phyloP scores from a whole-genome alignment of 495 filamentous ascomycete genomes.

The Pseudevernia furfuracea region DNA sequence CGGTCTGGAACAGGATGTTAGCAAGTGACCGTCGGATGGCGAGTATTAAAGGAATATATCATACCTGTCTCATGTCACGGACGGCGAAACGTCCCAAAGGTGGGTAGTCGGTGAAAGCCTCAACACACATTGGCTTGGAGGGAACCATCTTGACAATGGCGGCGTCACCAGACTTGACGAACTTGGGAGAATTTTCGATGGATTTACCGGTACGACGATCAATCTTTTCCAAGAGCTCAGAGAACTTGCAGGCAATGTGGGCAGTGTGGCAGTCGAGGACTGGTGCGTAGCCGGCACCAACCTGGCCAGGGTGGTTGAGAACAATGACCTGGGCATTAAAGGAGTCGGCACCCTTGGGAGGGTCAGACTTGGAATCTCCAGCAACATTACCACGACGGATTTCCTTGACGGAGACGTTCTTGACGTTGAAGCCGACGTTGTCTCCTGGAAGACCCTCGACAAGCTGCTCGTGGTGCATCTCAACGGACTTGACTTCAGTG shows the following conservation, averaged over 20 bases:
- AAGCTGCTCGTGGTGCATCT: conserved; percentile 99
- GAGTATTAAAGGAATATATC: conserved; percentile 4
- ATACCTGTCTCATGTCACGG: conserved; percentile 51
- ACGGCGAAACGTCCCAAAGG: conserved; percentile 98
- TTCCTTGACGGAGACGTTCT: conserved; percentile 99
- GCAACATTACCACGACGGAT: conserved; percentile 99
- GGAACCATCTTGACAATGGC: conserved; percentile 99
- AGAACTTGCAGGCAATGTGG: conserved; percentile 99
- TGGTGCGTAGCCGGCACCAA: conserved; percentile 96
- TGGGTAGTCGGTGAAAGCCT: conserved; percentile 99
- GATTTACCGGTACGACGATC: conserved; percentile 99
- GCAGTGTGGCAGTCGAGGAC: conserved; percentile 99
- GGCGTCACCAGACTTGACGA: conserved; percentile 99
- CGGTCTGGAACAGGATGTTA: conserved; percentile 67
- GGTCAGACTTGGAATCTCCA: conserved; percentile 99
- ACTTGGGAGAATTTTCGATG: conserved; percentile 84
- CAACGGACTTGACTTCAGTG: conserved; percentile 99
- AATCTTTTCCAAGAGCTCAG: conserved; percentile 98
- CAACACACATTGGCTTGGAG: conserved; percentile 99
- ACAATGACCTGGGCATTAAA: conserved; percentile 99
- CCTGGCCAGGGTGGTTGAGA: conserved; percentile 99
- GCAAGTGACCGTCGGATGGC: not conserved
- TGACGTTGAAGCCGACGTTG: conserved; percentile 99
- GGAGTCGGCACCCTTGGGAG: conserved; percentile 74
- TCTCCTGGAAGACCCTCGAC: conserved; percentile 92